These are phyloP conservation scores for Triglochin maritima DNA, from an alignment of 106 monocot species.

Conservation along the genomic window DNA sequence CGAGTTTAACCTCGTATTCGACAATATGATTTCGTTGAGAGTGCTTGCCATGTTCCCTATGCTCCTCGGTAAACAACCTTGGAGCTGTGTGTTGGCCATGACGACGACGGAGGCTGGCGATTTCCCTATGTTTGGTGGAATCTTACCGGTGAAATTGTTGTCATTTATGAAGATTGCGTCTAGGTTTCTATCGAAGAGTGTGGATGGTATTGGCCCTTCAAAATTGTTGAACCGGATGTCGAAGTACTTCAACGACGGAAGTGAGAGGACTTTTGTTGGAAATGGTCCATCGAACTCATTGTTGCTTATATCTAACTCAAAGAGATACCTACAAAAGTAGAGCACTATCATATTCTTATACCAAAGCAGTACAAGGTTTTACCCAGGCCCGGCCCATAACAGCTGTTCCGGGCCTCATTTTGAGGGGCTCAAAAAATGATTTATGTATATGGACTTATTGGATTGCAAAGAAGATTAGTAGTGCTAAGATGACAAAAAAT, in stretches of 20 bases:
- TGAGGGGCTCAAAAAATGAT: no score
- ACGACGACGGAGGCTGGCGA: slow-evolving; percentile 11
- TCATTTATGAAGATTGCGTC: slow-evolving; percentile 12
- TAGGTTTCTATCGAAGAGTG: slow-evolving; percentile 2
- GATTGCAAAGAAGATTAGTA: no score
- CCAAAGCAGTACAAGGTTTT: no score
- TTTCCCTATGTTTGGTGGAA: slow-evolving; percentile 8
- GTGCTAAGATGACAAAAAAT: no score
- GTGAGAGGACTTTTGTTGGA: slow-evolving; percentile 22
- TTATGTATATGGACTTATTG: no score
- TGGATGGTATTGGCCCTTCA: background rate
- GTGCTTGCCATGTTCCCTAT: slow-evolving; percentile 9
- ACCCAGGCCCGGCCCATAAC: no score
- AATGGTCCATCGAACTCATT: slow-evolving; percentile 30
- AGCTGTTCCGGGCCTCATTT: no score
- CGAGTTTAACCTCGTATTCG: slow-evolving; percentile 27
- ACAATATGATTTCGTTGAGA: slow-evolving; percentile 5
- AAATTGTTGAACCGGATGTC: slow-evolving; percentile 32
- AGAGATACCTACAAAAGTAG: slow-evolving; percentile 11
- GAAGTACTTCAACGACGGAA: slow-evolving; percentile 30
- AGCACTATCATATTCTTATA: no score
- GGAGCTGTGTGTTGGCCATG: slow-evolving; percentile 6
- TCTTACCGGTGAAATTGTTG: slow-evolving; percentile 3
- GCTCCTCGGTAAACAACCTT: slow-evolving; percentile 5
- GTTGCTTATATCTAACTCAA: slow-evolving; percentile 37